These are phyloP conservation scores for Ambrosiella beaveri DNA, from an alignment of 2,329 filamentous ascomycete species.

Conservation along the genomic window DNA sequence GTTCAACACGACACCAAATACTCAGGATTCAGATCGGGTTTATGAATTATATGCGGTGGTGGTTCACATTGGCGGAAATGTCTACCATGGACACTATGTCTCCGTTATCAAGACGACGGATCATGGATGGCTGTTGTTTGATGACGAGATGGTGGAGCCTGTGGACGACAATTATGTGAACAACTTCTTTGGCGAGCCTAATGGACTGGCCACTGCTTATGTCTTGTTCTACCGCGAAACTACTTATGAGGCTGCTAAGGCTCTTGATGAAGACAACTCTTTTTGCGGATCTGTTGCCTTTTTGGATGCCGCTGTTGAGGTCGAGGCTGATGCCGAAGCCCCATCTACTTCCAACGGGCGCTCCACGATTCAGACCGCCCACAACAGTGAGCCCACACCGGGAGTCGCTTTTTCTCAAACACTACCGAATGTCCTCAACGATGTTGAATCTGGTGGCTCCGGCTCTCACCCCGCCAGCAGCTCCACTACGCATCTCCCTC, in stretches of 20 bases:
- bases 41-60: conserved; percentile 97
- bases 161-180: conserved; percentile 92
- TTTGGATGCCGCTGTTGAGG: neutral
- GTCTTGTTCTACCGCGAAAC: conserved; percentile 97
- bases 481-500: neutral
- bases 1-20: conserved; percentile 94
- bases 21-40: conserved; percentile 77
- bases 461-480: neutral
- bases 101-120: conserved; percentile 96
- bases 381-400: conserved; percentile 29
- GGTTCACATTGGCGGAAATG: conserved; percentile 89
- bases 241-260: conserved; percentile 36
- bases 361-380: neutral
- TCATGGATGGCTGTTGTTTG: conserved; percentile 86
- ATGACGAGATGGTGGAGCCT: conserved; percentile 96
- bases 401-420: conserved; percentile 50
- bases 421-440: conserved; percentile 27
- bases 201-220: conserved; percentile 83
- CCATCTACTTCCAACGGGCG: neutral
- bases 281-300: neutral
- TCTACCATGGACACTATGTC: conserved; percentile 95
- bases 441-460: neutral
- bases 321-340: neutral
- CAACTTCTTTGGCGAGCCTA: conserved; percentile 92
- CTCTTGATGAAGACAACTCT: conserved; percentile 18